Percentiles rank a stretch among this genome's conserved stretches.
These are phyloP conservation scores for Lycium barbarum DNA, from an alignment of 257 asterid species.

Conservation along the genomic window DNA sequence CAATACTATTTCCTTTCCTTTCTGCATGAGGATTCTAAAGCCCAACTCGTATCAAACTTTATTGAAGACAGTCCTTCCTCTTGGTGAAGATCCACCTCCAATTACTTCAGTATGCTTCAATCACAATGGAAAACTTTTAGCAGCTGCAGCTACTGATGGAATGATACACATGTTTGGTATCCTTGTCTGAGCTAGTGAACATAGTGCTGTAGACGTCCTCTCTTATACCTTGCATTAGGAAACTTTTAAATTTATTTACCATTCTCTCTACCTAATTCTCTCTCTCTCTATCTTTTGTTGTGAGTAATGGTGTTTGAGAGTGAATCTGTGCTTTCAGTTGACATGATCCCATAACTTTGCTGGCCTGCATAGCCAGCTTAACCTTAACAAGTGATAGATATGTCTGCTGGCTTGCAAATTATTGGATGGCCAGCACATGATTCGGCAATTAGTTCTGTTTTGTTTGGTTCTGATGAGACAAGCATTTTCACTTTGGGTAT, in stretches of 20 bases:
- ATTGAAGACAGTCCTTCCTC: slow-evolving; percentile 97
- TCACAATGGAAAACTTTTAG: slow-evolving; percentile 97
- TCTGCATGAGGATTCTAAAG: slow-evolving; percentile 39
- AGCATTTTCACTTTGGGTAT: slow-evolving; percentile 92
- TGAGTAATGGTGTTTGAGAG: slow-evolving; percentile 22
- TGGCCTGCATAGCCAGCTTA: slow-evolving; percentile 16
- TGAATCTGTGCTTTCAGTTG: neutral
- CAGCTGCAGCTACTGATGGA: slow-evolving; percentile 98
- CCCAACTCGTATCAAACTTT: slow-evolving; percentile 58
- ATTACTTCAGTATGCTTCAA: slow-evolving; percentile 89
- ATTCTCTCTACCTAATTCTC: neutral
- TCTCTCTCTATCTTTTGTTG: neutral
- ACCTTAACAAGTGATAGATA: slow-evolving; percentile 73
- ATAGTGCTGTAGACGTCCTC: neutral
- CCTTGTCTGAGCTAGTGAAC: slow-evolving; percentile 45
- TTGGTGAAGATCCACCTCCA: slow-evolving; percentile 98
- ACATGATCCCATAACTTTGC: neutral
- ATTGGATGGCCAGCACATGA: slow-evolving; percentile 99
- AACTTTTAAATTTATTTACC: slow-evolving; percentile 2
- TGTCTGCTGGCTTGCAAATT: slow-evolving; percentile 96
- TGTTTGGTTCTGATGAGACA: slow-evolving; percentile 92
- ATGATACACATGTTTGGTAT: slow-evolving; percentile 99
- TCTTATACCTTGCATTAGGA: slow-evolving; percentile 29
- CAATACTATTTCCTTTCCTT: slow-evolving; percentile 29
- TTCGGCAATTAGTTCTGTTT: slow-evolving; percentile 83